Evolutionary conservation across 345 rosid species (phyloP).

Genomic region (Rhodamnia rubescens): DNA sequence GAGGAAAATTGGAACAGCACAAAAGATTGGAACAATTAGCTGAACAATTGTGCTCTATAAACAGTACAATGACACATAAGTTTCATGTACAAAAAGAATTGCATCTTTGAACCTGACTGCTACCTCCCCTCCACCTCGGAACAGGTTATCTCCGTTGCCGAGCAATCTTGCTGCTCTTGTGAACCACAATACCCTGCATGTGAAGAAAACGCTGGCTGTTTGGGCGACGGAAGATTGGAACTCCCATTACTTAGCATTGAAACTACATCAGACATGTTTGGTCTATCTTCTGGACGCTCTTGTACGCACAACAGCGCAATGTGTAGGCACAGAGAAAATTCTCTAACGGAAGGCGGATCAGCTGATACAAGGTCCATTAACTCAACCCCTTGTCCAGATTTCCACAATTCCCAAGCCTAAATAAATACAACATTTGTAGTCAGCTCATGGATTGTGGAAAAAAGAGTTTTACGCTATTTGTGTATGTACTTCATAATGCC

Average conservation of each 20-base stretch:
- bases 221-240: not conserved
- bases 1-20: too few relatives aligned
- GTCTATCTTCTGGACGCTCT: not conserved
- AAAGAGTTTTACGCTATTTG: not conserved
- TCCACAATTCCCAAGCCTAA: constrained; percentile 1
- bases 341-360: not conserved
- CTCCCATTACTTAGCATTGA: not conserved
- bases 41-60: not conserved
- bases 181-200: not conserved
- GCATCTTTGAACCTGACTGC: not conserved
- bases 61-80: not conserved
- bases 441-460: not conserved
- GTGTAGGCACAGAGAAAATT: not conserved
- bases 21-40: not conserved
- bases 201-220: not conserved
- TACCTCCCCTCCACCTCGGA: not conserved
- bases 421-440: not conserved
- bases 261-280: not conserved
- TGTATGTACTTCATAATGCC: not conserved
- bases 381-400: not conserved
- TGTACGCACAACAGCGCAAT: not conserved
- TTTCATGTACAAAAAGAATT: not conserved
- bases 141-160: not conserved
- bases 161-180: not conserved
- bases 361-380: not conserved